Percentiles rank a stretch among this genome's conserved stretches.
phyloP scores from a whole-genome alignment of 768 basidiomycete species.

The Daedaleopsis sinensis region DNA sequence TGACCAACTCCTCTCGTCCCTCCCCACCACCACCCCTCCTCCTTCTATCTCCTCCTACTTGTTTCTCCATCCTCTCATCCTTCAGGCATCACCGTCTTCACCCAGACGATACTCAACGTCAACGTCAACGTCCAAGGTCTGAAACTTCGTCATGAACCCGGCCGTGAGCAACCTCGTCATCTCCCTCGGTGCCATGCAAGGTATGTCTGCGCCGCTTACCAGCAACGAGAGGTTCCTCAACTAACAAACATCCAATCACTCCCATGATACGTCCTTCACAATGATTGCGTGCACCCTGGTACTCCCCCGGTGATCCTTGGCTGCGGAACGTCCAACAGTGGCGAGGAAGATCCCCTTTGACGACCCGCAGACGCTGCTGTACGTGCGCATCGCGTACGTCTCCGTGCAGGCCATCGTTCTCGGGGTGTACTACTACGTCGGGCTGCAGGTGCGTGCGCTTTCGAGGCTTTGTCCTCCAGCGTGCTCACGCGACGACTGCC shows the following conservation, averaged over 20 bases:
- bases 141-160: constrained; percentile 56
- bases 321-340: constrained; percentile 48
- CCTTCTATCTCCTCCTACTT: neutral
- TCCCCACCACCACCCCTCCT: no score
- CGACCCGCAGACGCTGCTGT: constrained; percentile 78
- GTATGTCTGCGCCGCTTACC: constrained; percentile 40
- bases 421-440: constrained; percentile 79
- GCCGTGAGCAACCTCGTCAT: constrained; percentile 82
- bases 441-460: constrained; percentile 57
- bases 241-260: no score
- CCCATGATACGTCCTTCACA: no score
- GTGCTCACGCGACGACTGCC: constrained; percentile 12
- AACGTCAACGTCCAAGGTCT: constrained; percentile 1
- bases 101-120: neutral
- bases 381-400: constrained; percentile 86
- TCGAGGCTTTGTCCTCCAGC: neutral
- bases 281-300: no score
- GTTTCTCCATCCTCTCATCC: constrained; percentile 1
- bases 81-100: neutral
- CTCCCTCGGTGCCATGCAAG: constrained; percentile 92
- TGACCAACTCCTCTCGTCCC: neutral
- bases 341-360: constrained; percentile 92
- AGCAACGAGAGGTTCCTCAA: neutral
- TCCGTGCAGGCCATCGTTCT: constrained; percentile 71
- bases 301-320: neutral